These are phyloP conservation scores for Phaffomyces opuntiae DNA, from an alignment of 805 yeast species.

Conservation along the genomic window DNA sequence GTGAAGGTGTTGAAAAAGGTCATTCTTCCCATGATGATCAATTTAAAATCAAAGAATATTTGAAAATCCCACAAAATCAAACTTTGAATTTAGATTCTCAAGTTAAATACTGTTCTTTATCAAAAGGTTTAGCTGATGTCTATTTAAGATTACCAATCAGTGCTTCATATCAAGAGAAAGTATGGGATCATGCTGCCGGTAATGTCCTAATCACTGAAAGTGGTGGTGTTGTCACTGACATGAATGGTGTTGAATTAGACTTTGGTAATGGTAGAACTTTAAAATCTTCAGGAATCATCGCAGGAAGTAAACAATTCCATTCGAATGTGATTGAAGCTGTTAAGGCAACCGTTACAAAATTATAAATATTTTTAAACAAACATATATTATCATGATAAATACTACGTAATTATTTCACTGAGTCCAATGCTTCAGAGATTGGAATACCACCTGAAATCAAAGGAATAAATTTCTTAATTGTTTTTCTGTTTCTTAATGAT, in stretches of 20 bases:
- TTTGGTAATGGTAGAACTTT: slow-evolving; percentile 84
- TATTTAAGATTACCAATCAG: slow-evolving; percentile 83
- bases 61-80: slow-evolving; percentile 52
- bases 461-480: slow-evolving; percentile 37
- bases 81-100: slow-evolving; percentile 88
- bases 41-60: slow-evolving; percentile 54
- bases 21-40: slow-evolving; percentile 92
- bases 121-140: slow-evolving; percentile 88
- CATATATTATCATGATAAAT: too few relatives aligned
- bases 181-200: slow-evolving; percentile 99
- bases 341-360: slow-evolving; percentile 10
- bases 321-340: slow-evolving; percentile 25
- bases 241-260: slow-evolving; percentile 65
- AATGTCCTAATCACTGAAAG: slow-evolving; percentile 79
- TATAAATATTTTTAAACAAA: not conserved
- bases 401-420: too few relatives aligned
- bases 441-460: slow-evolving; percentile 35
- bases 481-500: slow-evolving; percentile 28
- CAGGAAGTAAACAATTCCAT: slow-evolving; percentile 41
- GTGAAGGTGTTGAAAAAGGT: slow-evolving; percentile 93
- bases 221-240: slow-evolving; percentile 87
- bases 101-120: slow-evolving; percentile 88
- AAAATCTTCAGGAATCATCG: slow-evolving; percentile 85
- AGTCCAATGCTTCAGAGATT: slow-evolving; percentile 13
- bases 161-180: slow-evolving; percentile 77